A percentile compares a stretch with the other conserved stretches of the same genome.
phyloP scores from a whole-genome alignment of 805 yeast species.

The Myxozyma neglecta region DNA sequence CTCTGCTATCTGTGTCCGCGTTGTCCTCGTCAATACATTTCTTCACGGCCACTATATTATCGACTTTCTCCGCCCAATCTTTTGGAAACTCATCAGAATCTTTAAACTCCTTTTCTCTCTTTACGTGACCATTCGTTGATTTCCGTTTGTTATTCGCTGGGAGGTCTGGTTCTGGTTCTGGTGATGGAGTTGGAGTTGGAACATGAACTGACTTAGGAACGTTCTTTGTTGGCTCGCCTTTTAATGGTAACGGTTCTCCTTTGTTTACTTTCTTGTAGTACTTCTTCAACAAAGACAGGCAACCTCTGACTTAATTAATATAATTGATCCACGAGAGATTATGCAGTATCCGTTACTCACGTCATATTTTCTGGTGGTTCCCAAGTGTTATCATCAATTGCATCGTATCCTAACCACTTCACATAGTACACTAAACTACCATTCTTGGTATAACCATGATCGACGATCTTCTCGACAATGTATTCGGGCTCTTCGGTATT shows the following conservation, averaged over 20 bases:
- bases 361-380: neutral
- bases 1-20: neutral
- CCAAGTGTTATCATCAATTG: slow-evolving; percentile 1
- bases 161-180: neutral
- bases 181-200: neutral
- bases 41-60: neutral
- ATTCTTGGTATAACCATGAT: neutral
- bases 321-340: neutral
- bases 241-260: neutral
- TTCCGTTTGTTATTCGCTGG: neutral
- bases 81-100: neutral
- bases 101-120: neutral
- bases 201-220: neutral
- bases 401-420: slow-evolving; percentile 7
- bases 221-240: neutral
- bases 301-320: neutral
- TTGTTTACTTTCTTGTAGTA: neutral
- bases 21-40: neutral
- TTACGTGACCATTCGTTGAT: neutral
- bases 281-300: neutral
- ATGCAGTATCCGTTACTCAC: neutral
- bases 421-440: neutral
- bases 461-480: neutral
- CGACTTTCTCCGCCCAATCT: neutral
- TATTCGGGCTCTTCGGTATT: neutral